Evolutionary conservation across 2,329 filamentous ascomycete genomes (phyloP).

Genomic region (Cordyceps pruinosa): DNA sequence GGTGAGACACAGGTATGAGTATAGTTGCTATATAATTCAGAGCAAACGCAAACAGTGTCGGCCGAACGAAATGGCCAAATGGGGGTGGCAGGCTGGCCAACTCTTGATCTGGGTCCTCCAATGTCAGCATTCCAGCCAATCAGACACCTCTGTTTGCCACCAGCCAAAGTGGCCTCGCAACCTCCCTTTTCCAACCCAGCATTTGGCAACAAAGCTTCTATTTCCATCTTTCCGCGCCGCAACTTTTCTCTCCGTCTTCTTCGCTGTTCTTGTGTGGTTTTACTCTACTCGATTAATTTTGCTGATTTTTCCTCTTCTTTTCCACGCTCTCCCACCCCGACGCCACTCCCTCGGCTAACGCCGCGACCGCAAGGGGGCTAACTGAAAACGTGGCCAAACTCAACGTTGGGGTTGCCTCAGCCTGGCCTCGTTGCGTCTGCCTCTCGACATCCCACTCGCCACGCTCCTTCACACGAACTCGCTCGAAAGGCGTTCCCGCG

Average conservation of each 20-base stretch:
- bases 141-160: neutral
- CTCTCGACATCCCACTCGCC: neutral
- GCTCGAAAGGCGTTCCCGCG: conserved; percentile 20
- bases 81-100: neutral
- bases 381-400: conserved; percentile 10
- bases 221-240: conserved; percentile 1
- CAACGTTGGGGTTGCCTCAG: neutral
- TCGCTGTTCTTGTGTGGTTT: neutral
- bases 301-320: neutral
- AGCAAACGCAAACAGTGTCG: neutral
- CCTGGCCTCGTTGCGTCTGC: neutral
- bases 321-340: neutral
- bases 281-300: neutral
- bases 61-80: neutral
- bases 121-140: neutral
- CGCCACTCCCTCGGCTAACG: conserved; percentile 7
- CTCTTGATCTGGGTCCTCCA: neutral
- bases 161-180: neutral
- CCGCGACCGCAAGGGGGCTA: neutral
- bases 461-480: neutral
- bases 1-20: too few species aligned
- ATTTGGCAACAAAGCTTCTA: neutral
- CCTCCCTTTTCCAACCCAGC: conserved; percentile 2
- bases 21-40: neutral
- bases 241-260: neutral